Percentiles rank a stretch among this genome's conserved stretches.
phyloP scores from a whole-genome alignment of 176 grass and related monocot species.

The Triticum timopheevii region DNA sequence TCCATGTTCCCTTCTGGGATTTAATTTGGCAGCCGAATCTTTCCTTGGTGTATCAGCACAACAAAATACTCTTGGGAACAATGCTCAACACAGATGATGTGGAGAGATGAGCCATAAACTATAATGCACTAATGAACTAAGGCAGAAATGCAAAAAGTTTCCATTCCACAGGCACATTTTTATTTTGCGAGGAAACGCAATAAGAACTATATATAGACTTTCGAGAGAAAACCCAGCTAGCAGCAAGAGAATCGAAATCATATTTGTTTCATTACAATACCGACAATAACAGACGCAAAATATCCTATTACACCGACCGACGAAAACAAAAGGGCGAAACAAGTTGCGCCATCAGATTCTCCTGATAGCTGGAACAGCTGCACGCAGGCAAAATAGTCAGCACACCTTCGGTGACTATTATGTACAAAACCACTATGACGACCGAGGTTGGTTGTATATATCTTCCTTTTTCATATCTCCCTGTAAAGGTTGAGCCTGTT shows the following conservation, averaged over 20 bases:
- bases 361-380: slow-evolving; percentile 1
- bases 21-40: too few species aligned
- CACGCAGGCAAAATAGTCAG: slow-evolving; percentile 29
- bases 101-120: too few species aligned
- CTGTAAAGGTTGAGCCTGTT: slow-evolving; percentile 65
- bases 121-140: not conserved
- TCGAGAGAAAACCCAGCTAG: not conserved
- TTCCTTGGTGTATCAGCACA: too few species aligned
- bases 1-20: too few species aligned
- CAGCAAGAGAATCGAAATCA: slow-evolving; percentile 1
- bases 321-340: not conserved
- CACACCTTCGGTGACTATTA: slow-evolving; percentile 44
- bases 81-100: too few species aligned
- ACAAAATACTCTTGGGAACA: too few species aligned
- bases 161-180: too few species aligned
- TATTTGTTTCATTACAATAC: slow-evolving; percentile 40
- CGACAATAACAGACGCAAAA: slow-evolving; percentile 12
- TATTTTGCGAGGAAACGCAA: not conserved
- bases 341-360: slow-evolving; percentile 23
- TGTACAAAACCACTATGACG: slow-evolving; percentile 35
- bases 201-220: not conserved
- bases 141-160: too few species aligned
- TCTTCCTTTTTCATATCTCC: slow-evolving; percentile 36
- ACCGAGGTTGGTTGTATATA: not conserved
- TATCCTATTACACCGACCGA: slow-evolving; percentile 1